Conservation (phyloP, 140 eudicot genomes). For the Erigeron philadelphicus region DNA sequence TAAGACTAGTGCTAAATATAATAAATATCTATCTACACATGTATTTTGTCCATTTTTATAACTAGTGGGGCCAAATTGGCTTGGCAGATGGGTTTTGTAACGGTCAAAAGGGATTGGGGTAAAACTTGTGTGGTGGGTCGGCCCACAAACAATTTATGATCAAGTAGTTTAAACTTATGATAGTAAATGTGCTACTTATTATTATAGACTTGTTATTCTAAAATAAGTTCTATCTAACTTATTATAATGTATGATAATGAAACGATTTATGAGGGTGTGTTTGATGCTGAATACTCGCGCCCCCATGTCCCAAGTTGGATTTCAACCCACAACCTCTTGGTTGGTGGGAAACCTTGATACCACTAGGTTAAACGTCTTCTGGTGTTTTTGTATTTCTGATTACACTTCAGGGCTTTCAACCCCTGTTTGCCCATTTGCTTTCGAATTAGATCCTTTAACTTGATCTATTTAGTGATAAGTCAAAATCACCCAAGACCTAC, state of each 20-base stretch:
- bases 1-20: neutral
- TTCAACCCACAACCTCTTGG: neutral
- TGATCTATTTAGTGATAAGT: neutral
- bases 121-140: neutral
- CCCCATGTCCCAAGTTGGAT: no score
- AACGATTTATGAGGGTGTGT: no score
- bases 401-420: neutral
- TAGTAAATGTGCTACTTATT: neutral
- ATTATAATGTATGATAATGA: no score
- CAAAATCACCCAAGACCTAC: neutral
- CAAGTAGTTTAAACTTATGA: neutral
- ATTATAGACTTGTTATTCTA: no score
- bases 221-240: no score
- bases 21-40: neutral
- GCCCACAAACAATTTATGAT: neutral
- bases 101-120: constrained; percentile 1
- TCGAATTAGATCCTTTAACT: neutral
- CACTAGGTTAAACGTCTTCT: no score
- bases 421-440: constrained; percentile 8
- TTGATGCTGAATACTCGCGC: no score
- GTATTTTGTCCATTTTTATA: neutral
- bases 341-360: neutral
- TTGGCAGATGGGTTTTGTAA: neutral
- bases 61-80: neutral
- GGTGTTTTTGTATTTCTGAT: neutral